A percentile compares a stretch with the other conserved stretches of the same genome.
Conservation (phyloP, 805 yeast genomes). For the Ogataea methanolica region DNA sequence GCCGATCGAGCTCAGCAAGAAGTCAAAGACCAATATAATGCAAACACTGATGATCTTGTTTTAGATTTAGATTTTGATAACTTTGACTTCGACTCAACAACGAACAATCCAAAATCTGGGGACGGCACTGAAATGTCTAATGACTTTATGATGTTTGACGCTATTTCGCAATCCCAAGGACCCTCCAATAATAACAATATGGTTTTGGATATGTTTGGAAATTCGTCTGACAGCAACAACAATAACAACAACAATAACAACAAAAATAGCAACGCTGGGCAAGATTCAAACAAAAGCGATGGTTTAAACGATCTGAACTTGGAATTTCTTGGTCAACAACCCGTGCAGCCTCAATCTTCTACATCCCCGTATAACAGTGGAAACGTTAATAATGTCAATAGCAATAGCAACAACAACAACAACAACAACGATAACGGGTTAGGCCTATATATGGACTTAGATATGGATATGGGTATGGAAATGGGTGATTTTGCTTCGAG, state of each 20-base stretch:
- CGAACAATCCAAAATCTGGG: not conserved
- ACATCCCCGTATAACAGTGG: not conserved
- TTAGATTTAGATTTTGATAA: slow-evolving; percentile 26
- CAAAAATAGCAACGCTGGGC: not conserved
- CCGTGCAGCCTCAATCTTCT: not conserved
- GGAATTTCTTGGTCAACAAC: slow-evolving; percentile 18
- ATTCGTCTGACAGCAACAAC: slow-evolving; percentile 1
- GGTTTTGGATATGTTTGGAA: not conserved
- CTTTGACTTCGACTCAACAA: slow-evolving; percentile 20
- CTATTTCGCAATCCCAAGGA: not conserved
- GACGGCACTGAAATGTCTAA: slow-evolving; percentile 2
- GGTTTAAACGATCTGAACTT: slow-evolving; percentile 21
- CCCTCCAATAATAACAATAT: not conserved
- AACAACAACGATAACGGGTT: not conserved
- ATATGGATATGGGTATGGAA: slow-evolving; percentile 8
- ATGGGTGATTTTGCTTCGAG: slow-evolving; percentile 12
- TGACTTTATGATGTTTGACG: slow-evolving; percentile 17
- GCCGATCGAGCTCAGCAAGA: not conserved
- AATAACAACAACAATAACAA: slow-evolving; percentile 2
- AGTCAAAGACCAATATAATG: slow-evolving; percentile 1
- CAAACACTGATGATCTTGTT: slow-evolving; percentile 21
- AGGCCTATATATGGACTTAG: slow-evolving; percentile 1
- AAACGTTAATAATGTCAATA: not conserved
- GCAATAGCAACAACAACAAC: not conserved
- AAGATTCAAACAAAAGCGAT: not conserved